Percentiles rank a stretch among this genome's conserved stretches.
Evolutionary conservation across 2,329 filamentous ascomycete species (phyloP).

Genomic region (Pestalotiopsis fici): DNA sequence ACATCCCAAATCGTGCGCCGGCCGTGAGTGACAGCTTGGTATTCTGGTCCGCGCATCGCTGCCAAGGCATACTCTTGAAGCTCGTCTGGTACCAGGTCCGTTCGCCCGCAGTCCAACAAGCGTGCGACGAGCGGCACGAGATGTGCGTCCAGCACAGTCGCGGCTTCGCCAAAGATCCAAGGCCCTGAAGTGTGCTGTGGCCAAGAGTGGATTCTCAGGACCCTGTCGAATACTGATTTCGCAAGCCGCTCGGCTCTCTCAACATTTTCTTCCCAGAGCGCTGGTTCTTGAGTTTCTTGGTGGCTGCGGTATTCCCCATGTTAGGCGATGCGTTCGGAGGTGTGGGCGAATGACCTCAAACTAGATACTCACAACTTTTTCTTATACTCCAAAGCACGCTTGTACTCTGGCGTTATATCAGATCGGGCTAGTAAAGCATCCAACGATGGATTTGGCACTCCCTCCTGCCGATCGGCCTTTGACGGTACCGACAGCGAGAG

Average conservation of each 20-base stretch:
- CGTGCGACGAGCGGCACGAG: conserved; percentile 9
- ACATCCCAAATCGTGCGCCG: conserved; percentile 1
- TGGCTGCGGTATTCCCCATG: background rate
- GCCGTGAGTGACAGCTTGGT: background rate
- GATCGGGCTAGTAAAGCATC: conserved; percentile 4
- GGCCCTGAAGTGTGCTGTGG: background rate
- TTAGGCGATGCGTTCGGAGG: background rate
- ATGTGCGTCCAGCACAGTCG: conserved; percentile 10
- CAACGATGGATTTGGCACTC: background rate
- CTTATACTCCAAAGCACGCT: conserved; percentile 7
- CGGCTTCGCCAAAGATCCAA: conserved; percentile 6
- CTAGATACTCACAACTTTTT: conserved; percentile 6
- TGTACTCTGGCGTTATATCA: conserved; percentile 1
- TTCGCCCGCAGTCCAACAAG: background rate
- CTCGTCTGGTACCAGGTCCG: background rate
- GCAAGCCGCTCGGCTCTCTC: conserved; percentile 5
- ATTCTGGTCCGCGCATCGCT: background rate
- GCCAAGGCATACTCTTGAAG: background rate
- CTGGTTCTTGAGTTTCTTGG: background rate
- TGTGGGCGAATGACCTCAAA: too few species aligned
- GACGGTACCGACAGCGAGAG: conserved; percentile 5
- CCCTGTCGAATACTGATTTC: background rate
- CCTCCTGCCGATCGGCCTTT: background rate
- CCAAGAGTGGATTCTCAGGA: background rate
- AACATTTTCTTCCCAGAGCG: conserved; percentile 2